A percentile compares a stretch with the other conserved stretches of the same genome.
Conservation (phyloP, 768 basidiomycete species). For the Leccinum variicolor region DNA sequence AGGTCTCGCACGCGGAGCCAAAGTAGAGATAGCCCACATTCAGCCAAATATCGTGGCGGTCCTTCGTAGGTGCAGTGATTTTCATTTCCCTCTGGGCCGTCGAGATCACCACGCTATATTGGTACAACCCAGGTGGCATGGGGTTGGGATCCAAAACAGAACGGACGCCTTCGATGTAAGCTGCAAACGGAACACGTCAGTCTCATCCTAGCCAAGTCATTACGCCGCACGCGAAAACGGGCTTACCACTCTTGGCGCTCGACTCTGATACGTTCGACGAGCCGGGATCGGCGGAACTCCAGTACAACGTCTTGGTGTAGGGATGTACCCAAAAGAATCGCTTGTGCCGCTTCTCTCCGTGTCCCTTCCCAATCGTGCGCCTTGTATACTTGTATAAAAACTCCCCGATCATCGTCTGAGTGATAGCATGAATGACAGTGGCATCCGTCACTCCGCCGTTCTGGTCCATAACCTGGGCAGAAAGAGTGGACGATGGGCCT, state of each 20-base stretch:
- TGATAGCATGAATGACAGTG: conserved; percentile 90
- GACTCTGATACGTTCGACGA: conserved; percentile 85
- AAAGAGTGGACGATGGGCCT: conserved; percentile 38
- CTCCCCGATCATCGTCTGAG: conserved; percentile 99
- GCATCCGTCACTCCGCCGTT: conserved; percentile 71
- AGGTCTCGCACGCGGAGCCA: conserved; percentile 4
- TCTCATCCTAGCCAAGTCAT: conserved; percentile 4
- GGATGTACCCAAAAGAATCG: conserved; percentile 99
- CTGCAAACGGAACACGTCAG: conserved; percentile 37
- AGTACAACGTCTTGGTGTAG: conserved; percentile 96
- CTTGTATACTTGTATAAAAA: conserved; percentile 98
- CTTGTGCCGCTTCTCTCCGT: conserved; percentile 86
- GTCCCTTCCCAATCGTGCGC: conserved; percentile 81
- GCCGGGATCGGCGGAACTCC: conserved; percentile 94
- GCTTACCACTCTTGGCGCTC: conserved; percentile 94
- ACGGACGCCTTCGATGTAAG: conserved; percentile 90
- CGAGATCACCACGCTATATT: conserved; percentile 89
- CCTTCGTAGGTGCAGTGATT: conserved; percentile 71
- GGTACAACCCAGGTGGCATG: conserved; percentile 90
- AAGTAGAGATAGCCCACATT: conserved; percentile 51
- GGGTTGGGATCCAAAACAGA: conserved; percentile 93
- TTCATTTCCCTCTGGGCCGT: conserved; percentile 97
- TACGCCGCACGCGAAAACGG: conserved; percentile 5
- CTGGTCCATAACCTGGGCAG: conserved; percentile 35
- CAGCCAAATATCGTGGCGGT: conserved; percentile 96